Conservation (phyloP, 2,329 filamentous ascomycete species). For the Nemania serpens region DNA sequence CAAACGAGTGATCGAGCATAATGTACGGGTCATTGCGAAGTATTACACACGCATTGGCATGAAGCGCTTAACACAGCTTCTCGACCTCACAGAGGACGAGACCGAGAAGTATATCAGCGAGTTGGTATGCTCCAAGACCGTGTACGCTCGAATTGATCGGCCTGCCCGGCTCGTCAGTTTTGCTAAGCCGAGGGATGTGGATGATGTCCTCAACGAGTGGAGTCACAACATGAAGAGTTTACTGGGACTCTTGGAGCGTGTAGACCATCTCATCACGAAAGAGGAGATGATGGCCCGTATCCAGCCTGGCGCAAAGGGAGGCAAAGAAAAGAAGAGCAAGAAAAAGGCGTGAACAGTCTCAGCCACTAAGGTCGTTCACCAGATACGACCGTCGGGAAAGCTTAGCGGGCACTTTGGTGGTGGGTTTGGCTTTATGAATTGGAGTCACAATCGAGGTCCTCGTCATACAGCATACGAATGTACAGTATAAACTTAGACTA, state of each 20-base stretch:
- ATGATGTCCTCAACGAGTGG: constrained; percentile 98
- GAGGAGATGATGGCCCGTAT: constrained; percentile 99
- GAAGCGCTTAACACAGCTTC: constrained; percentile 83
- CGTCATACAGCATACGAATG: constrained; percentile 38
- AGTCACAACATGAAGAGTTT: constrained; percentile 97
- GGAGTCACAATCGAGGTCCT: constrained; percentile 28
- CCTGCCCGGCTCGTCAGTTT: constrained; percentile 92
- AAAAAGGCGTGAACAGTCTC: constrained; percentile 37
- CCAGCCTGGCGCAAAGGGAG: constrained; percentile 63
- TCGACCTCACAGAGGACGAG: constrained; percentile 92
- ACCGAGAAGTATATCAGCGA: constrained; percentile 99
- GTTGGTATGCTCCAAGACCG: constrained; percentile 94
- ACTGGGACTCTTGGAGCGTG: constrained; percentile 81
- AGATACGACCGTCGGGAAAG: constrained; percentile 10
- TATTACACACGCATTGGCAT: constrained; percentile 99
- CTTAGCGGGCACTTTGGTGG: background rate
- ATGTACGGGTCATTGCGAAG: constrained; percentile 94
- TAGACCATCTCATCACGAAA: constrained; percentile 98
- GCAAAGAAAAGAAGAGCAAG: constrained; percentile 46
- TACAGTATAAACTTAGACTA: constrained; percentile 39
- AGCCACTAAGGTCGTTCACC: too few relatives aligned
- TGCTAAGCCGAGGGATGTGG: constrained; percentile 90
- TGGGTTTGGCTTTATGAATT: constrained; percentile 20
- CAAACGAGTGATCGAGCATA: constrained; percentile 99
- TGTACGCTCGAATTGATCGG: constrained; percentile 96